Conservation (phyloP, 305 asterid genomes). For the Fraxinus albicans region DNA sequence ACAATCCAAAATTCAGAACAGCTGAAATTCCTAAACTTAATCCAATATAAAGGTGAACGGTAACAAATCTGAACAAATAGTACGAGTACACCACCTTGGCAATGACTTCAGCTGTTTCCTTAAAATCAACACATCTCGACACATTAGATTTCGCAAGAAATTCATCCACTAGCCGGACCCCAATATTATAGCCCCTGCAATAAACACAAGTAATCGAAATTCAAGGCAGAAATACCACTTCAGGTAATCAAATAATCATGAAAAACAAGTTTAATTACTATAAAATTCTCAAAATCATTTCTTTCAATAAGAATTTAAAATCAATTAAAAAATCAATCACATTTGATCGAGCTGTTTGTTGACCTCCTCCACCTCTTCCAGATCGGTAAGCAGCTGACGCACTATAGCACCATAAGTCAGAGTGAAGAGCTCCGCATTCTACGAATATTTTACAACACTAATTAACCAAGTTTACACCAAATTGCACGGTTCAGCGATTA, state of each 20-base stretch:
- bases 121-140: slow-evolving; percentile 85
- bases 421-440: slow-evolving; percentile 95
- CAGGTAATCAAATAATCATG: not conserved
- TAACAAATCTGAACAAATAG: slow-evolving; percentile 10
- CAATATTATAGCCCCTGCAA: slow-evolving; percentile 90
- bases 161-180: slow-evolving; percentile 87
- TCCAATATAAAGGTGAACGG: slow-evolving; percentile 4
- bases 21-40: not conserved
- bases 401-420: slow-evolving; percentile 91
- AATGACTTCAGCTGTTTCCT: slow-evolving; percentile 93
- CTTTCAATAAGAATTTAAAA: not conserved
- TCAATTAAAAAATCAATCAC: slow-evolving; percentile 29
- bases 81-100: slow-evolving; percentile 60
- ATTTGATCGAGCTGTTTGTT: slow-evolving; percentile 96
- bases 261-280: not conserved
- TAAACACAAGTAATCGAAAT: slow-evolving; percentile 1
- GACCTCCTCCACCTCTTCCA: slow-evolving; percentile 98
- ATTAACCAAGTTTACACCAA: not conserved
- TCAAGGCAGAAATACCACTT: not conserved
- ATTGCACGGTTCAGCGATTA: not conserved
- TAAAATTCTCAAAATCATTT: not conserved
- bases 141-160: slow-evolving; percentile 89
- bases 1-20: not conserved
- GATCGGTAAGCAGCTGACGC: slow-evolving; percentile 92
- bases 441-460: not conserved